Percentiles rank a stretch among this genome's conserved stretches.
Conservation (phyloP, 805 yeast species). For the Lipomyces yamadae region DNA sequence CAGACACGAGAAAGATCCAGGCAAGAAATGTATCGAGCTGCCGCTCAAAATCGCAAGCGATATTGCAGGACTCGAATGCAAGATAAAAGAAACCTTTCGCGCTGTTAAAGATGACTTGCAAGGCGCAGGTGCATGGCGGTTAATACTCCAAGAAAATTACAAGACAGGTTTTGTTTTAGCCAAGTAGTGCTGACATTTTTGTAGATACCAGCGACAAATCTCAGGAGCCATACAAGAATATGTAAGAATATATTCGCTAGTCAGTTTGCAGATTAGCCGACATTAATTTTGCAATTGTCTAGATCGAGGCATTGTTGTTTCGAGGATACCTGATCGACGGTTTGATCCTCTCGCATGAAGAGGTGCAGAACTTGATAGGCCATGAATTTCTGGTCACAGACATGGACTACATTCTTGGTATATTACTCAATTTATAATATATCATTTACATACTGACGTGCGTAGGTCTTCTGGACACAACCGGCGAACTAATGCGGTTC, state of each 20-base stretch:
- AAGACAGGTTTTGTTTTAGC: background rate
- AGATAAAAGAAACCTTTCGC: conserved; percentile 8
- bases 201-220: conserved; percentile 24
- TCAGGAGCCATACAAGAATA: conserved; percentile 41
- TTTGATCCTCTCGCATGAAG: conserved; percentile 27
- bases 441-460: background rate
- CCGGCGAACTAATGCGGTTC: conserved; percentile 52
- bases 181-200: background rate
- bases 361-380: conserved; percentile 21
- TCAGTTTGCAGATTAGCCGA: background rate
- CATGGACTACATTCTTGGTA: conserved; percentile 50
- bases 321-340: conserved; percentile 34
- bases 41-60: conserved; percentile 8
- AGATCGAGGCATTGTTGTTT: conserved; percentile 42
- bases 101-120: conserved; percentile 6
- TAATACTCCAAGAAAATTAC: background rate
- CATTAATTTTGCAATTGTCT: background rate
- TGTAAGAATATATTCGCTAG: conserved; percentile 1
- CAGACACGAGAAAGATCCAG: background rate
- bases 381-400: conserved; percentile 29
- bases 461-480: conserved; percentile 46
- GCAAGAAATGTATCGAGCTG: background rate
- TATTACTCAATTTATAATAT: background rate
- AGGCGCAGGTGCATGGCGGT: conserved; percentile 23
- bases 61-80: conserved; percentile 16